Evolutionary conservation across 1,284 basidiomycete genomes (phyloP).

Genomic region (Chalciporus sp.): DNA sequence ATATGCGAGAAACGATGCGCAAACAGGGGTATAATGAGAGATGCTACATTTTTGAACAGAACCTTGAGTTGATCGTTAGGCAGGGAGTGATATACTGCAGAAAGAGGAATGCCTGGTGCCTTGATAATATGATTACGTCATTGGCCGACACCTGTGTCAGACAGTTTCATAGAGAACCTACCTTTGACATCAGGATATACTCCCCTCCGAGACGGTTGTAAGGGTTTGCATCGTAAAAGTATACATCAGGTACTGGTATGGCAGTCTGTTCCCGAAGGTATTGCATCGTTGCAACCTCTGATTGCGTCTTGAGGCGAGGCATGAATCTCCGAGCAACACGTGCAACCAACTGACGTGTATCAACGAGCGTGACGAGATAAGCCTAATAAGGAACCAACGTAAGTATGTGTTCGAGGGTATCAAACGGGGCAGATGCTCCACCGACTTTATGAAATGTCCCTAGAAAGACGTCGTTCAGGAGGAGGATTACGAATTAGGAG

Average conservation of each 20-base stretch:
- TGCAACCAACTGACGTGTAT: constrained; percentile 64
- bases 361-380: constrained; percentile 69
- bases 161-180: constrained; percentile 33
- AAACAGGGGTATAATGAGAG: constrained; percentile 69
- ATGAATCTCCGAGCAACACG: constrained; percentile 81
- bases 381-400: constrained; percentile 47
- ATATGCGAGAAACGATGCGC: constrained; percentile 71
- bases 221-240: constrained; percentile 77
- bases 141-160: neutral
- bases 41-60: constrained; percentile 68
- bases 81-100: constrained; percentile 68
- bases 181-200: constrained; percentile 84
- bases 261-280: constrained; percentile 69
- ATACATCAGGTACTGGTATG: constrained; percentile 72
- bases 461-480: constrained; percentile 28
- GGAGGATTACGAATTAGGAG: neutral
- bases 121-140: constrained; percentile 32
- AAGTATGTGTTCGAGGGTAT: constrained; percentile 2
- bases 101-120: constrained; percentile 71
- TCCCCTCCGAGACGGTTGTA: constrained; percentile 81
- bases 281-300: constrained; percentile 78
- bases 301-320: constrained; percentile 80
- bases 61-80: constrained; percentile 59
- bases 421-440: neutral
- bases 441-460: constrained; percentile 77